phyloP scores from a whole-genome alignment of 2,329 filamentous ascomycete species.

The Karstenula rhodostoma region DNA sequence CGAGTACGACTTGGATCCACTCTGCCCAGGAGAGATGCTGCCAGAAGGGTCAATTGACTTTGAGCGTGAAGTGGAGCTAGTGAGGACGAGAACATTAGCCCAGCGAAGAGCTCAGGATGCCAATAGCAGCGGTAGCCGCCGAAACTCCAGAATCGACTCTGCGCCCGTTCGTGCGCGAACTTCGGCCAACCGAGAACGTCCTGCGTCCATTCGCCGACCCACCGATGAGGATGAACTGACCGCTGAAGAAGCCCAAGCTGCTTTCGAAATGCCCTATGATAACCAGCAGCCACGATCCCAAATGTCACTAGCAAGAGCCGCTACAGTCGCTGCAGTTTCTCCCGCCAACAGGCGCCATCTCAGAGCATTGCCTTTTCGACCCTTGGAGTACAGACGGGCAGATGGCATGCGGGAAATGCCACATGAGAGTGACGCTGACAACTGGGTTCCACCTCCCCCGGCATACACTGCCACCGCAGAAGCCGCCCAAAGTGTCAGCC shows the following conservation, averaged over 20 bases:
- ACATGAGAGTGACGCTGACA: slow-evolving; percentile 86
- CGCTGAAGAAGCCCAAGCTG: slow-evolving; percentile 45
- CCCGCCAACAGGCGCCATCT: slow-evolving; percentile 75
- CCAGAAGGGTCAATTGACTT: slow-evolving; percentile 52
- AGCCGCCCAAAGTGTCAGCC: slow-evolving; percentile 46
- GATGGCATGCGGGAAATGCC: slow-evolving; percentile 77
- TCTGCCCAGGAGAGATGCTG: slow-evolving; percentile 48
- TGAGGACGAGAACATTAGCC: slow-evolving; percentile 48
- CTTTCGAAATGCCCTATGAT: slow-evolving; percentile 51
- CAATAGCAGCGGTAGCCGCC: slow-evolving; percentile 23
- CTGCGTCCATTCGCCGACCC: slow-evolving; percentile 26
- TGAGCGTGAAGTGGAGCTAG: slow-evolving; percentile 51
- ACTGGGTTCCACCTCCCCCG: slow-evolving; percentile 86
- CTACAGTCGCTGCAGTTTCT: slow-evolving; percentile 67
- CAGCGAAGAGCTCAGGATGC: slow-evolving; percentile 45
- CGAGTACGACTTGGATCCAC: slow-evolving; percentile 48
- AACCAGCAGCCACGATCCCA: slow-evolving; percentile 52
- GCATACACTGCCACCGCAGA: slow-evolving; percentile 74
- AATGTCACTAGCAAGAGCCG: slow-evolving; percentile 49
- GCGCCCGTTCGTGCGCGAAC: slow-evolving; percentile 43
- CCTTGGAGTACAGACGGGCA: slow-evolving; percentile 70
- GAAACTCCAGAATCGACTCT: slow-evolving; percentile 37
- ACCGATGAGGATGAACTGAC: slow-evolving; percentile 44
- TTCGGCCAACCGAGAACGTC: slow-evolving; percentile 30
- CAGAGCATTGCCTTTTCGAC: slow-evolving; percentile 62